Evolutionary conservation across 73 alveolate species (phyloP), one percentile per base, ranked within the genome.

Genomic region (Tetrahymena borealis): DNA sequence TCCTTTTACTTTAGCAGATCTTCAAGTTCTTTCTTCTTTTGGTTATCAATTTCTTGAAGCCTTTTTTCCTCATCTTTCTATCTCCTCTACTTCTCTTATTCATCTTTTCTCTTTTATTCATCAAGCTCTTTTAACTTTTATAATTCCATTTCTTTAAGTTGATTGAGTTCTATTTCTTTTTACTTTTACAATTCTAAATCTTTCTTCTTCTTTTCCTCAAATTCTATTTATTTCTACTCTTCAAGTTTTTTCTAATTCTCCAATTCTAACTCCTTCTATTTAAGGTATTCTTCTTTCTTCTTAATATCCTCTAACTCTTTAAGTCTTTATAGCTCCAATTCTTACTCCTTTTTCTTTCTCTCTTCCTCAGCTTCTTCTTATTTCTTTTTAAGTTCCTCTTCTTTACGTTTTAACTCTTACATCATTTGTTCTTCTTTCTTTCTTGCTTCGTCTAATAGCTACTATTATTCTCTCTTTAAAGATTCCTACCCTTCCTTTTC

Each of bases 351-450:
- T 37, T 92, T 91, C 78, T 92, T 32, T 92, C 90, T 91, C 9
- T 92, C 90, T 38, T 78, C 13, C 60, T 85, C 36, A 92, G 90
- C 95, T 24, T 92, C 91, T 39, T 92, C 95, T 12, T 42, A 33
- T 38, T 92, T 16, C 38, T 39, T 92, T 90, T 79, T 11, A 37
- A 32, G 91, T 20, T 92, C 92, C 13, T 92, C 95, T 79, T 92
- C 95, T 85, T 79, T 92, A 32, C 28, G 37, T 79, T 85, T 36
- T 85, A 79, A 39, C 91, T 92, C 90, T 40, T 39, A 79, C 35
- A 79, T 78, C 90, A 93, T 93, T 35, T 85, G 24, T 39, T 41
- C 78, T 90, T 85, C 41, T 85, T 79, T 93, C 79, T 93, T 92
- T 39, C 39, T 90, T 11, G 77, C 90, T 33, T 93, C 90, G 31